Evolutionary conservation across 345 rosid genomes (phyloP), one percentile per base, ranked within the genome.

Genomic region (Brassica carinata): DNA sequence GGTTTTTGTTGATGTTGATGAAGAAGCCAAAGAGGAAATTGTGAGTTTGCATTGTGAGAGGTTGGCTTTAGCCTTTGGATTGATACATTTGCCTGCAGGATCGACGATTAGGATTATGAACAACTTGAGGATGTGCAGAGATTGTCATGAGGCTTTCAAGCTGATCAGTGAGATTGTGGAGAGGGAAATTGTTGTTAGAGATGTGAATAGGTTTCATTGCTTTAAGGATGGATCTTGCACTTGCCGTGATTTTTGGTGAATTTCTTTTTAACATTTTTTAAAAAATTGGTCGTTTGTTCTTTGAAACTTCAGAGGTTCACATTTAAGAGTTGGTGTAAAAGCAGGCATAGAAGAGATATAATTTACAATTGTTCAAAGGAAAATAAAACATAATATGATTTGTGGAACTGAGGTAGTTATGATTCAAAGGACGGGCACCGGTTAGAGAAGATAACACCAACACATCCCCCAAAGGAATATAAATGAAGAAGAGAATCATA

Each of bases 121-220:
- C 79, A 92, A 86, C 81, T 71, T 92, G 84, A 87, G 92, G 85
- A 92, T 90, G 89, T 92, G 97, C 74, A 53, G 85, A 36, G 91
- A 88, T 67, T 90, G 97, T 59, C 95, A 90, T 27, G 88, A 86
- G 13, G 92, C 90, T 64, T 92, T 90, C 86, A 90, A 90, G 85
- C 67, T 85, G 51, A 88, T 88, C 19, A 88, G 91, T 86, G 85
- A 81, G 51, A 90, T 89, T 75, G 87, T 85, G 26, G 75, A 81
- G 71, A 87, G 92, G 75, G 89, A 89, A 5, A 76, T 90, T 69
- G 80, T 92, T 2, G 95, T 92, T 10, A 87, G 95, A 59, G 97
- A 92, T 83, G 77, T 89, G 29, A 90, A 88, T 69, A 88, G 96
- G 83, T 90, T 92, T 85, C 97, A 92, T 84, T 88, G 85, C 73